These are phyloP conservation scores for Aegle marmelos DNA, from an alignment of 345 rosid species.

Conservation along the genomic window DNA sequence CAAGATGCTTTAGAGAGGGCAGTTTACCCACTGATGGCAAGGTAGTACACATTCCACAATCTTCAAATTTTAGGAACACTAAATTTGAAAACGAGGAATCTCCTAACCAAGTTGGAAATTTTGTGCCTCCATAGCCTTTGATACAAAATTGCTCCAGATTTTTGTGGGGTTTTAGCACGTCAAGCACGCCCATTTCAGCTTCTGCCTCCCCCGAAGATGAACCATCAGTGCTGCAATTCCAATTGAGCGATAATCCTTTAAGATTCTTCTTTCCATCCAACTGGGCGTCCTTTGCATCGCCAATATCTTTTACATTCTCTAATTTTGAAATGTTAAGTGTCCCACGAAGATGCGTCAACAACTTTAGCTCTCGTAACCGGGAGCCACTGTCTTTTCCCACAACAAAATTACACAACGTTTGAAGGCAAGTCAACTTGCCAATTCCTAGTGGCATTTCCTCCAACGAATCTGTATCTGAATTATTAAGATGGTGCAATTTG, in stretches of 20 bases:
- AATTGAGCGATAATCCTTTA: constrained; percentile 10
- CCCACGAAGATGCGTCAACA: background rate
- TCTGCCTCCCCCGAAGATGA: background rate
- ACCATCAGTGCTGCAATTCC: background rate
- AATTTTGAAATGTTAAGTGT: background rate
- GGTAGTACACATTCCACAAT: background rate
- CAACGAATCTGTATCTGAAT: background rate
- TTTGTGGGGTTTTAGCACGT: background rate
- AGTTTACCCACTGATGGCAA: constrained; percentile 9
- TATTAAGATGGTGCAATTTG: background rate
- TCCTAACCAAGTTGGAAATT: constrained; percentile 9
- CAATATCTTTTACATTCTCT: background rate
- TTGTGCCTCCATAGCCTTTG: background rate
- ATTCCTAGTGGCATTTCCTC: constrained; percentile 3
- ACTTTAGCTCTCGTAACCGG: background rate
- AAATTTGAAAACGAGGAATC: constrained; percentile 11
- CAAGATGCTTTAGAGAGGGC: background rate
- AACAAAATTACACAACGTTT: background rate
- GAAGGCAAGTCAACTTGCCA: background rate
- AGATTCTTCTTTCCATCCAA: constrained; percentile 25
- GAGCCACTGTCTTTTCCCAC: constrained; percentile 5
- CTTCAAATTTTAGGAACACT: background rate
- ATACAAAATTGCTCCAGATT: background rate
- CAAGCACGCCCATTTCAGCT: background rate
- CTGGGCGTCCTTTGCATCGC: constrained; percentile 19